Evolutionary conservation across 306 rosid species (phyloP).

Genomic region (Begonia peltatifolia): DNA sequence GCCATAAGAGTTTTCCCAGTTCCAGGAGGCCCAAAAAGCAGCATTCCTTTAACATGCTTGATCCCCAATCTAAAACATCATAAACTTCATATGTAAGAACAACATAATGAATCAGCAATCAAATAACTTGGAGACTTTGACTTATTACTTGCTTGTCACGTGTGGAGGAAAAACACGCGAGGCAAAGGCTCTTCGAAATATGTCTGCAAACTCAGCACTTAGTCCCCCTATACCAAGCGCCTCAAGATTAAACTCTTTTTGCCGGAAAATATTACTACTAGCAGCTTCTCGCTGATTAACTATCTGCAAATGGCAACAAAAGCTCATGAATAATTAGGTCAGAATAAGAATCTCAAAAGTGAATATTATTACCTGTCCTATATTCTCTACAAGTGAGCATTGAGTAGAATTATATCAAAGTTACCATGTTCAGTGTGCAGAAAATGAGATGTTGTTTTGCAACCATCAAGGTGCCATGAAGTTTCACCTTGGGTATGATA

Average conservation of each 20-base stretch:
- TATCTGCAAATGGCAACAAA: slow-evolving; percentile 41
- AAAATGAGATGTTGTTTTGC: too few relatives aligned
- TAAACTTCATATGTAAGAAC: slow-evolving; percentile 21
- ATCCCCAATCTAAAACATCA: slow-evolving; percentile 74
- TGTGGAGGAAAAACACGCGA: slow-evolving; percentile 98
- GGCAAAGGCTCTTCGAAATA: slow-evolving; percentile 98
- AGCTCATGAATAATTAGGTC: slow-evolving; percentile 1
- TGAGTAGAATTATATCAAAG: too few relatives aligned
- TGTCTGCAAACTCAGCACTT: slow-evolving; percentile 86
- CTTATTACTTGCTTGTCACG: slow-evolving; percentile 76
- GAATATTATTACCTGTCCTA: too few relatives aligned
- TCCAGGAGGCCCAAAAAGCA: slow-evolving; percentile 98
- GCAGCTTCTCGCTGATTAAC: slow-evolving; percentile 88
- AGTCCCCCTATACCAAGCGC: slow-evolving; percentile 90
- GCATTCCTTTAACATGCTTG: slow-evolving; percentile 97
- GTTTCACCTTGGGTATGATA: too few relatives aligned
- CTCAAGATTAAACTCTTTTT: slow-evolving; percentile 89
- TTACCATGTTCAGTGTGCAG: too few relatives aligned
- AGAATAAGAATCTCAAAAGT: background rate
- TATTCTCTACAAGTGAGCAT: too few relatives aligned
- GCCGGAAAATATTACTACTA: slow-evolving; percentile 78
- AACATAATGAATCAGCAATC: slow-evolving; percentile 9
- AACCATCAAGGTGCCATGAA: too few relatives aligned
- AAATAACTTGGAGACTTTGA: slow-evolving; percentile 10
- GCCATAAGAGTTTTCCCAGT: slow-evolving; percentile 99